Percentiles rank a stretch among this genome's conserved stretches.
These are phyloP conservation scores for Colletotrichum cereale DNA, from an alignment of 2,329 filamentous ascomycete species.

Conservation along the genomic window DNA sequence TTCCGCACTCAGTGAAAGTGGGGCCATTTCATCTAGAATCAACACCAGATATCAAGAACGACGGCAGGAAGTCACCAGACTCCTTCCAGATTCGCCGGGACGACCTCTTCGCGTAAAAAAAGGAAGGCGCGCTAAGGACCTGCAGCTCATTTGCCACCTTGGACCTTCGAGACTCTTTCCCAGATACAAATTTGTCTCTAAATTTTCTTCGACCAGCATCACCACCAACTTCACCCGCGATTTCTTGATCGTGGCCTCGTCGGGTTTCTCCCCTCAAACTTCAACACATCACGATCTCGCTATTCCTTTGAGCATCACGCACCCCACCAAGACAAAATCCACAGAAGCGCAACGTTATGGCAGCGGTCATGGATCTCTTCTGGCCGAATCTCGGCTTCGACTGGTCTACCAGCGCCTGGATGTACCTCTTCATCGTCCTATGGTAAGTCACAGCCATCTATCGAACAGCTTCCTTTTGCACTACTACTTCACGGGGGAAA, in stretches of 20 bases:
- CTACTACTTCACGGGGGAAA: neutral
- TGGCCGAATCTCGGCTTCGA: slow-evolving; percentile 34
- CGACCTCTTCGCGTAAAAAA: neutral
- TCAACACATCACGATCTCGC: neutral
- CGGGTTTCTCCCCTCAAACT: neutral
- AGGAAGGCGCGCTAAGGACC: slow-evolving; percentile 31
- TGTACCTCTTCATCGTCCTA: slow-evolving; percentile 46
- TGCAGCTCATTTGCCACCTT: slow-evolving; percentile 3
- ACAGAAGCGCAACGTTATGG: slow-evolving; percentile 21
- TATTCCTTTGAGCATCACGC: neutral
- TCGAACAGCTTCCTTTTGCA: neutral
- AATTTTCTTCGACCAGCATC: neutral
- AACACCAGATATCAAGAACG: slow-evolving; percentile 19
- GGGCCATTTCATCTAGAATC: slow-evolving; percentile 21
- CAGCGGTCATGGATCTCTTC: slow-evolving; percentile 36
- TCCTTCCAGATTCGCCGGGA: slow-evolving; percentile 22
- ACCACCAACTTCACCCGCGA: neutral
- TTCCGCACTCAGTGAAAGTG: slow-evolving; percentile 16
- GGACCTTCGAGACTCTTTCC: neutral
- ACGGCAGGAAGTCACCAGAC: slow-evolving; percentile 7
- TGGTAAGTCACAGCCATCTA: slow-evolving; percentile 57
- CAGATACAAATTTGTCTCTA: neutral
- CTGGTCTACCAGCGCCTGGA: slow-evolving; percentile 40
- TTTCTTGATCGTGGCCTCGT: neutral
- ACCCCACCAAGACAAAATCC: neutral